phyloP scores from a whole-genome alignment of 2,329 filamentous ascomycete genomes.

The Fusarium citri region DNA sequence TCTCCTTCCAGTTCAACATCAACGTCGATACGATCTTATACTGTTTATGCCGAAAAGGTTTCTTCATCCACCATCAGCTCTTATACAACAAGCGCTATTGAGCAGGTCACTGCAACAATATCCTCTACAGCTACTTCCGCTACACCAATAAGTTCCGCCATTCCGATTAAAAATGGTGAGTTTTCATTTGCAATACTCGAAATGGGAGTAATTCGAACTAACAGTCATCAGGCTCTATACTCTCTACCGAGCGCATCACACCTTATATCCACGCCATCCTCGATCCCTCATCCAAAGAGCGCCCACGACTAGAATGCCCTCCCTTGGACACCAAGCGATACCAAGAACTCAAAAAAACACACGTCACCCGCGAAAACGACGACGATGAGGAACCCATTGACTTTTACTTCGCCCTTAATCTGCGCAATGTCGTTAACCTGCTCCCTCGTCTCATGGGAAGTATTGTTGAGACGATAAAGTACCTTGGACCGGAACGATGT shows the following conservation, averaged over 20 bases:
- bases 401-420: constrained; percentile 67
- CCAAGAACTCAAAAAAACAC: constrained; percentile 30
- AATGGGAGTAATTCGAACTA: not conserved
- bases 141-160: constrained; percentile 5
- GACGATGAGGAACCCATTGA: constrained; percentile 23
- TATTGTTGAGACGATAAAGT: constrained; percentile 61
- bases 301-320: constrained; percentile 48
- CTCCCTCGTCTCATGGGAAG: constrained; percentile 65
- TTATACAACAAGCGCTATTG: constrained; percentile 9
- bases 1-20: not conserved
- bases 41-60: not conserved
- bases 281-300: constrained; percentile 41
- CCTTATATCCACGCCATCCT: constrained; percentile 50
- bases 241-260: constrained; percentile 36
- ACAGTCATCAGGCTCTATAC: constrained; percentile 49
- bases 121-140: not conserved
- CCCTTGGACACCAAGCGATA: constrained; percentile 39
- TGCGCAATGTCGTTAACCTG: constrained; percentile 59
- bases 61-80: constrained; percentile 5
- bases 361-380: not conserved
- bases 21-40: not conserved
- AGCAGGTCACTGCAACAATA: not conserved
- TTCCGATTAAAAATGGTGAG: constrained; percentile 17
- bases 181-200: rapidly evolving
- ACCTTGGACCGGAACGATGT: constrained; percentile 63